These are phyloP conservation scores for Tricholoma bakamatsutake DNA, from an alignment of 768 basidiomycete species.

Conservation along the genomic window DNA sequence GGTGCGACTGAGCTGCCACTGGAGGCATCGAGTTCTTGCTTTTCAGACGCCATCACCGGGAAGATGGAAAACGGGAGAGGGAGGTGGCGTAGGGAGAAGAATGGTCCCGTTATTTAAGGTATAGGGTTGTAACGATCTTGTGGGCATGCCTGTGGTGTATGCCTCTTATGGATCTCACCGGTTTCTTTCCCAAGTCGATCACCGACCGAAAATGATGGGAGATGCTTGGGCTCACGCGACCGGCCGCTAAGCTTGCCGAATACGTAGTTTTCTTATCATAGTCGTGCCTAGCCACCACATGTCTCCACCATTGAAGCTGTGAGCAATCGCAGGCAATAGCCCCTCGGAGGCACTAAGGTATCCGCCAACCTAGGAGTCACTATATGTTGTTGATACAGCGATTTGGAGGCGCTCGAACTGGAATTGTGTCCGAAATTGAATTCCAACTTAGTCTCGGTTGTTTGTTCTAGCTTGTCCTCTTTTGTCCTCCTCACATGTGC, in stretches of 20 bases:
- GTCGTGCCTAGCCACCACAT: background rate
- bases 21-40: constrained; percentile 28
- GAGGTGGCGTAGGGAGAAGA: constrained; percentile 1
- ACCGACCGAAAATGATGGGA: background rate
- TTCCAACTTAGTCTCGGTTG: no score
- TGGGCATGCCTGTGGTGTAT: no score
- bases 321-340: no score
- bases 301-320: background rate
- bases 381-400: no score
- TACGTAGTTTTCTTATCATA: background rate
- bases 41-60: constrained; percentile 23
- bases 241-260: background rate
- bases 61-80: constrained; percentile 6
- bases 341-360: no score
- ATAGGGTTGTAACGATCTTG: no score
- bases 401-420: no score
- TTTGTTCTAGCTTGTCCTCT: no score
- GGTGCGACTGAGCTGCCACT: constrained; percentile 23
- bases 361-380: no score
- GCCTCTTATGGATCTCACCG: no score
- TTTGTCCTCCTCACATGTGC: no score
- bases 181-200: background rate
- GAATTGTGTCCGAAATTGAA: no score
- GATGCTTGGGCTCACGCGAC: background rate
- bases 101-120: constrained; percentile 6